Percentiles rank a stretch among this genome's conserved stretches.
phyloP scores from a whole-genome alignment of 148 eudicot genomes.

The Camellia sinensis region DNA sequence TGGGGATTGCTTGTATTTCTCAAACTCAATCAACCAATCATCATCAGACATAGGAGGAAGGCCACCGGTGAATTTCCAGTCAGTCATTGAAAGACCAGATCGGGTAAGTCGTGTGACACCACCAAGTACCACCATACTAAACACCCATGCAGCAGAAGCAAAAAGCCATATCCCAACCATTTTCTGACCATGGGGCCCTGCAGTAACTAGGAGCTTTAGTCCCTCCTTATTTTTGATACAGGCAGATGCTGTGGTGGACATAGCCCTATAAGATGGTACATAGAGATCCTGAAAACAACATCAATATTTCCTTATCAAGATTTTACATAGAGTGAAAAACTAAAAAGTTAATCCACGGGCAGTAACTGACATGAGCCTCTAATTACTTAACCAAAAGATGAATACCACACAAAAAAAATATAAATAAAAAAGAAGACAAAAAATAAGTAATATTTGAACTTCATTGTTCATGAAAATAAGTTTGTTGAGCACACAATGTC shows the following conservation, averaged over 20 bases:
- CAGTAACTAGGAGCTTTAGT: constrained; percentile 71
- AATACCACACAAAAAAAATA: neutral
- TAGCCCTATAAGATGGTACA: constrained; percentile 45
- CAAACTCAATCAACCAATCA: constrained; percentile 82
- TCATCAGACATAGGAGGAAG: constrained; percentile 89
- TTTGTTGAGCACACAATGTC: neutral
- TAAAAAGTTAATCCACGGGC: neutral
- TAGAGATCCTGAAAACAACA: constrained; percentile 45
- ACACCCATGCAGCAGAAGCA: constrained; percentile 96
- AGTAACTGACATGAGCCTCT: neutral
- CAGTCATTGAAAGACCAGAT: constrained; percentile 98
- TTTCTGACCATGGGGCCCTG: constrained; percentile 82
- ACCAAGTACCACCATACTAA: constrained; percentile 96
- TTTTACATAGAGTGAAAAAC: neutral
- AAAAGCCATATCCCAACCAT: constrained; percentile 95
- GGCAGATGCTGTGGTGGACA: constrained; percentile 52
- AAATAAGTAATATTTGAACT: neutral
- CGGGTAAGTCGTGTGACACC: constrained; percentile 86
- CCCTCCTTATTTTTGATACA: constrained; percentile 49
- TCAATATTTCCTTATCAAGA: neutral
- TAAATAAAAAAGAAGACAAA: neutral
- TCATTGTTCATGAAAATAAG: neutral
- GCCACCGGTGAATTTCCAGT: constrained; percentile 87
- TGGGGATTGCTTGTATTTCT: constrained; percentile 92
- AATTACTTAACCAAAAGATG: neutral